phyloP scores from a whole-genome alignment of 129 eudicot species.

The Daucus carota region DNA sequence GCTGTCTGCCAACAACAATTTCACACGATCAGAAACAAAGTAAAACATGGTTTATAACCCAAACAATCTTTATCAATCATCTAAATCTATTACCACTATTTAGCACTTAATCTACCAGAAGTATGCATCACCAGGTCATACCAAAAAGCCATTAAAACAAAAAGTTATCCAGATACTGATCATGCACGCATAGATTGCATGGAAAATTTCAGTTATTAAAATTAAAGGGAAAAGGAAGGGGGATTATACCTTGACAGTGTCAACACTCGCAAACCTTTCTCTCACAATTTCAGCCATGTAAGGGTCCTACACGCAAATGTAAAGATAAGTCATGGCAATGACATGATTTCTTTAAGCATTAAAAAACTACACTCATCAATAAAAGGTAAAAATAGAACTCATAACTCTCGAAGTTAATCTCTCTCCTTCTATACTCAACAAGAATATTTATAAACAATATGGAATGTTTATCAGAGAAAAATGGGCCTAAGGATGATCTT shows the following conservation, averaged over 20 bases:
- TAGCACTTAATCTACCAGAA: not conserved
- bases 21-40: not conserved
- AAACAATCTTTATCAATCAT: not conserved
- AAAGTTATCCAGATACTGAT: not conserved
- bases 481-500: no score
- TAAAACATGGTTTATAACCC: not conserved
- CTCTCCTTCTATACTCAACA: not conserved
- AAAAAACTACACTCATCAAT: not conserved
- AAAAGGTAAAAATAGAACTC: not conserved
- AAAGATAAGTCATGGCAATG: not conserved
- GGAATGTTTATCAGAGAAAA: not conserved
- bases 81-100: not conserved
- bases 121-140: not conserved
- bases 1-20: not conserved
- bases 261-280: constrained; percentile 63
- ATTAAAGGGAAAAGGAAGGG: not conserved
- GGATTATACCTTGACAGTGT: constrained; percentile 49
- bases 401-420: not conserved
- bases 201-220: not conserved
- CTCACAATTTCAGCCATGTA: constrained; percentile 84
- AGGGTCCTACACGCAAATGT: constrained; percentile 49
- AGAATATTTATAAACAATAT: not conserved
- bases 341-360: not conserved
- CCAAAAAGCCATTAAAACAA: not conserved
- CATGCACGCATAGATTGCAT: not conserved